Percentiles rank a stretch among this genome's conserved stretches.
phyloP scores from a whole-genome alignment of 2,329 filamentous ascomycete genomes.

The Pseudogymnoascus sp. region DNA sequence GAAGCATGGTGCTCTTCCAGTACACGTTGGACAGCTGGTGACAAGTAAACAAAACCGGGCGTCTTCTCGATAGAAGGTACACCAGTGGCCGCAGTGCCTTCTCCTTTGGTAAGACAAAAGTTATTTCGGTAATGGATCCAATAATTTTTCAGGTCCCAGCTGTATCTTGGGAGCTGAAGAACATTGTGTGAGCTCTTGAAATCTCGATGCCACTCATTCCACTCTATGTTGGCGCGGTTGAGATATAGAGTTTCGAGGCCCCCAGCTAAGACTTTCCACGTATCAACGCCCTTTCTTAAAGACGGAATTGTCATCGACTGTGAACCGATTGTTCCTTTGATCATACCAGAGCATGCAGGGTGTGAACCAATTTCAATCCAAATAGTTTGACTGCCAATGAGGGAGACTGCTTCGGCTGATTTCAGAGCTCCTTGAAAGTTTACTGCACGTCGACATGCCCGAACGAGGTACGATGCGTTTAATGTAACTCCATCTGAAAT shows the following conservation, averaged over 20 bases:
- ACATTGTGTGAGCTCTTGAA: conserved; percentile 45
- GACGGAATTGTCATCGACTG: conserved; percentile 32
- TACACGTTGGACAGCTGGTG: conserved; percentile 41
- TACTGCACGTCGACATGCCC: conserved; percentile 57
- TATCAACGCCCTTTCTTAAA: conserved; percentile 42
- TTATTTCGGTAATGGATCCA: conserved; percentile 39
- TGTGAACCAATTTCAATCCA: conserved; percentile 67
- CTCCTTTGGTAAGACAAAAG: conserved; percentile 52
- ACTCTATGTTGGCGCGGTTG: conserved; percentile 44
- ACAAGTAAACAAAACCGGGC: conserved; percentile 37
- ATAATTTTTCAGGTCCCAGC: conserved; percentile 54
- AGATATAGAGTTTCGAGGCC: conserved; percentile 40
- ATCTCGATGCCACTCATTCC: conserved; percentile 47
- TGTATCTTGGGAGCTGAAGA: conserved; percentile 48
- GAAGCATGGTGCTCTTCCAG: conserved; percentile 43
- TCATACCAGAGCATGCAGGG: conserved; percentile 39
- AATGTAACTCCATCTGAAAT: conserved; percentile 47
- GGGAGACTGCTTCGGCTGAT: conserved; percentile 46
- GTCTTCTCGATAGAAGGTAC: conserved; percentile 27
- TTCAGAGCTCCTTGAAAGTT: conserved; percentile 55
- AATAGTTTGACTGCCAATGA: conserved; percentile 56
- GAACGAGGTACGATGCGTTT: conserved; percentile 51
- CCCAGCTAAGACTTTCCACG: conserved; percentile 45
- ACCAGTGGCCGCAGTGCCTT: conserved; percentile 35
- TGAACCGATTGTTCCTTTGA: conserved; percentile 28